Base-by-base conservation (phyloP, 192 early-diverging fungal genomes). In the Piromyces finnis region DNA sequence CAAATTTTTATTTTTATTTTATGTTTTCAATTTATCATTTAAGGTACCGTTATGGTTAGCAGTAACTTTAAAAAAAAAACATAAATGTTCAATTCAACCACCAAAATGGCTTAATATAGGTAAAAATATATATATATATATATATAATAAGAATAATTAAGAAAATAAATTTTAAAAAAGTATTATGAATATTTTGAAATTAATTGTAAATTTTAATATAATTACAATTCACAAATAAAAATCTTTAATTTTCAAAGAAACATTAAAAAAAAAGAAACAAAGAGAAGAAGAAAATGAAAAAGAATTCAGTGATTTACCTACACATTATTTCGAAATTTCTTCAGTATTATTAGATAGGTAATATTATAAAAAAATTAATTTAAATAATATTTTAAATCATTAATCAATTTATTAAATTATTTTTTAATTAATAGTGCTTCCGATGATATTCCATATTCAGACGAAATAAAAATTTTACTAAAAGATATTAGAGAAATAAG, bases 401-500 rank as follows among this genome's bases (percentile, higher is more conserved):
- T n/a, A n/a, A n/a, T n/a, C n/a, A n/a, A n/a, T n/a, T n/a, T n/a
- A n/a, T n/a, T n/a, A n/a, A n/a, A n/a, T n/a, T n/a, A n/a, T n/a
- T 6, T 32, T 32, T 32, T 32, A 32, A 32, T 32, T 32, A 32
- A 32, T 82, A 94, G 92, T 79, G 95, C 94, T 26, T 86, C 87
- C 68, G 96, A 97, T 78, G 96, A 97, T 83, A 90, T 97, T 29
- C 90, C 90, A 0, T 87, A 94, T 32, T 84, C 91, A 59, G 92
- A 94, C 78, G 81, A 84, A 13, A 87, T 97, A 17, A 87, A 92
- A 28, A 92, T 87, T 30, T 84, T 95, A 80, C 83, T 98, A 18
- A 94, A 95, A 82, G 93, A 96, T 83, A 84, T 98, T 78, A 88
- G 94, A 30, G 95, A 96, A 84, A 84, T 88, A 16, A 87, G 96